Evolutionary conservation across 441 rosid genomes (phyloP).

Genomic region (Arabidopsis hybrid): DNA sequence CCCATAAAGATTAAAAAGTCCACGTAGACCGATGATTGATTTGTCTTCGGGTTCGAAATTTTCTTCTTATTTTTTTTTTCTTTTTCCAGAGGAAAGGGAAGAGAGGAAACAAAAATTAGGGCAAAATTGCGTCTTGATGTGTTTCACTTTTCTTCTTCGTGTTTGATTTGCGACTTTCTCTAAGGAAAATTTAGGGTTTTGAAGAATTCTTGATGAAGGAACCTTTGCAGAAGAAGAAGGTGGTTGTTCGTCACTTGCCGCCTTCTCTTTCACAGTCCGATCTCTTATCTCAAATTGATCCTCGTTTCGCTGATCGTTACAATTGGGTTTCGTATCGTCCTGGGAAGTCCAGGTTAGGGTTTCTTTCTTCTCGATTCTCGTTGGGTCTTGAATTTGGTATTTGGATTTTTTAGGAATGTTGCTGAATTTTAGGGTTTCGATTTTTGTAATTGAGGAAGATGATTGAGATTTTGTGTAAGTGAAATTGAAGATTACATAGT

Average conservation of each 20-base stretch:
- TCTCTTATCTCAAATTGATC: conserved; percentile 60
- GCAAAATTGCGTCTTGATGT: conserved; percentile 47
- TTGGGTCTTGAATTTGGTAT: conserved; percentile 29
- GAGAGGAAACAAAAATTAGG: conserved; percentile 40
- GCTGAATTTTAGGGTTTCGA: conserved; percentile 20
- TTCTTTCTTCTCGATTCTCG: neutral
- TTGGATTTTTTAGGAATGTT: conserved; percentile 6
- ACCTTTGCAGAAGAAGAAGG: conserved; percentile 57
- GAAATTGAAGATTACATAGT: neutral
- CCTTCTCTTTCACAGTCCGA: conserved; percentile 64
- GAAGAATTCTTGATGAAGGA: conserved; percentile 49
- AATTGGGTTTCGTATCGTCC: conserved; percentile 59
- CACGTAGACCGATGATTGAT: conserved; percentile 19
- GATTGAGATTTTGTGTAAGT: neutral
- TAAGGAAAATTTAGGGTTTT: conserved; percentile 19
- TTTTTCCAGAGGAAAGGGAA: neutral
- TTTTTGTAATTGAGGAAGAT: conserved; percentile 9
- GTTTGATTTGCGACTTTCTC: conserved; percentile 8
- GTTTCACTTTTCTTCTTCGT: conserved; percentile 29
- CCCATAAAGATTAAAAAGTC: conserved; percentile 7
- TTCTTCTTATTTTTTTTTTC: neutral
- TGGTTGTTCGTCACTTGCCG: conserved; percentile 70
- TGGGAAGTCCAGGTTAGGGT: conserved; percentile 59
- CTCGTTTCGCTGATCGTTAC: conserved; percentile 61
- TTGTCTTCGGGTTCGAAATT: conserved; percentile 22